Base-by-base conservation (phyloP, 1,139 yeast genomes). In the Pichia sp. region DNA sequence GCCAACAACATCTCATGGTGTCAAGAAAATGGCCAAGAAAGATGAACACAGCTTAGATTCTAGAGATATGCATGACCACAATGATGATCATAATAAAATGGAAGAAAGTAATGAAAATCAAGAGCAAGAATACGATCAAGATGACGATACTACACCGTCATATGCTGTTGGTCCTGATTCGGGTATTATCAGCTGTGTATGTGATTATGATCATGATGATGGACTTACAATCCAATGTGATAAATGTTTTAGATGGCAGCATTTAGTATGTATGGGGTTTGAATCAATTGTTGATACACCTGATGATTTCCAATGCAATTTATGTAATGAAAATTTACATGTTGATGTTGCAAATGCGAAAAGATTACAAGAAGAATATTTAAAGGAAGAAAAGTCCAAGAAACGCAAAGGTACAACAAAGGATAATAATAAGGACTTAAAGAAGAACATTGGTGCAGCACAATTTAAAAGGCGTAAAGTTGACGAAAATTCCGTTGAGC, bases 221-320 rank as follows among this genome's bases (percentile, higher is more conserved):
- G 97, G 97, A 1, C 88, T 87, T 64, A 89, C 97, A 1, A 85
- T 90, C 52, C 97, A 89, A 65, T 90, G 97, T 68, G 96, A 89
- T 63, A 75, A 79, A 42, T 90, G 97, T 65, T 83, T 78, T 65
- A 79, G 96, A 53, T 90, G 97, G 97, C 96, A 89, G 63, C 97
- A 90, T 68, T 90, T 95, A 41, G 73, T 79, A 24, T 90, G 97
- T 67, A 88, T 87, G 78, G 86, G 85, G 9, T 86, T 85, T 55
- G 73, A 72, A 45, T 77, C 83, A 43, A 81, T 77, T 50, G 85
- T 79, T 32, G 82, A 83, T 50, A 94, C 83, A 0, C 96, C 96
- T 0, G 96, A 87, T 53, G 82, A 80, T 47, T 90, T 86, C 63
- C 73, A 80, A 42, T 90, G 98, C 63, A 87, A 86, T 64, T 74